Evolutionary conservation across 208 protist genomes (phyloP).

Genomic region (Acanthamoeba triangularis): DNA sequence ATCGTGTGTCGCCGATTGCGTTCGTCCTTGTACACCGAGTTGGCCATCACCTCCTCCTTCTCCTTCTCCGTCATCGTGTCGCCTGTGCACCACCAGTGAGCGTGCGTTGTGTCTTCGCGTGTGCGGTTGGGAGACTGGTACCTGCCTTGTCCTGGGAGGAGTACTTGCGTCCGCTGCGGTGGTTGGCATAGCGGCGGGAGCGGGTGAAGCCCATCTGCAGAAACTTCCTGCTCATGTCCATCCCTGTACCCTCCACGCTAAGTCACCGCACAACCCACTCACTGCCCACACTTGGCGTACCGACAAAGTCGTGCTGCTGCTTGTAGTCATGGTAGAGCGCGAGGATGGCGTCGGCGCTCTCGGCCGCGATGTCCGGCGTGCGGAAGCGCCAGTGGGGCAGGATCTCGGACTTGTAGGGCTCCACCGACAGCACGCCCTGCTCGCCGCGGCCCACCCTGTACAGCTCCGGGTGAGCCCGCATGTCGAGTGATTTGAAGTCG

Average conservation of each 20-base stretch:
- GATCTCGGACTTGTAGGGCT: constrained; percentile 76
- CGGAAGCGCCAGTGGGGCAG: constrained; percentile 76
- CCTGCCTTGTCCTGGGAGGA: not conserved
- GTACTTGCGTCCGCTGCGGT: constrained; percentile 67
- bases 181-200: constrained; percentile 45
- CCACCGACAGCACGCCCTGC: constrained; percentile 69
- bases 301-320: constrained; percentile 39
- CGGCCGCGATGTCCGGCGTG: constrained; percentile 42
- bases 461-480: not conserved
- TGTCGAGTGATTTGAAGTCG: not conserved
- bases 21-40: constrained; percentile 15
- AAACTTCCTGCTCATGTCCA: constrained; percentile 60
- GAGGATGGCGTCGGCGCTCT: constrained; percentile 38
- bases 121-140: not conserved
- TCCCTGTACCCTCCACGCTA: not conserved
- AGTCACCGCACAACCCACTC: not conserved
- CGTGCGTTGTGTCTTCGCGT: not conserved
- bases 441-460: constrained; percentile 26
- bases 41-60: constrained; percentile 13
- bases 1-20: not conserved
- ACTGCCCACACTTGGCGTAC: not conserved
- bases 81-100: not conserved
- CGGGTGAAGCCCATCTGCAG: constrained; percentile 55
- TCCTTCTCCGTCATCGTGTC: not conserved
- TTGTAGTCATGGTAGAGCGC: constrained; percentile 66